Evolutionary conservation across 495 filamentous ascomycete species (phyloP).

Genomic region (Neurospora hispaniola): DNA sequence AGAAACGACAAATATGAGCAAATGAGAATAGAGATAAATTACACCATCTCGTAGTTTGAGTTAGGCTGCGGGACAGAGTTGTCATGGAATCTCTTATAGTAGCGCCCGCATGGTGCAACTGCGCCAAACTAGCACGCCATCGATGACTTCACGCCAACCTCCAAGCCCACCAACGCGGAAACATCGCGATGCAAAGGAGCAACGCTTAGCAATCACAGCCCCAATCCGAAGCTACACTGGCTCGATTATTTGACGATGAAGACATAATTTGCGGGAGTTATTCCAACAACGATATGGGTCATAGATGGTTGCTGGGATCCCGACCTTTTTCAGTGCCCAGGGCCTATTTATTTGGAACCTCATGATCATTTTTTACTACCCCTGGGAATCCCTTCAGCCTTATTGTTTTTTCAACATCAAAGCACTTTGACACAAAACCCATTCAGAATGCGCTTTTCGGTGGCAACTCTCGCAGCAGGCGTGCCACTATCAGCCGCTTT

Average conservation of each 20-base stretch:
- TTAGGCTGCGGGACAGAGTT: background rate
- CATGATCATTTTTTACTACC: background rate
- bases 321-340: background rate
- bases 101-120: constrained; percentile 9
- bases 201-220: background rate
- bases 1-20: background rate
- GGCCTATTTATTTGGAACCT: background rate
- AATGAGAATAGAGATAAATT: background rate
- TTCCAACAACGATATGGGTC: background rate
- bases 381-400: background rate
- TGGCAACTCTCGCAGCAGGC: constrained; percentile 7
- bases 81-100: background rate
- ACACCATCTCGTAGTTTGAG: background rate
- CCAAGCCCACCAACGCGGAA: background rate
- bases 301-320: background rate
- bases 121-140: constrained; percentile 17
- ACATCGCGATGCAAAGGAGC: background rate
- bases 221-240: background rate
- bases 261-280: background rate
- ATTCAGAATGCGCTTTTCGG: constrained; percentile 10
- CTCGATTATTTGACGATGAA: background rate
- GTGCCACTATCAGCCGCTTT: constrained; percentile 9
- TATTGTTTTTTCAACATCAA: background rate
- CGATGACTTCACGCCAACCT: background rate
- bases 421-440: background rate